phyloP scores from a whole-genome alignment of 2,329 filamentous ascomycete species.

The Nemania serpens region DNA sequence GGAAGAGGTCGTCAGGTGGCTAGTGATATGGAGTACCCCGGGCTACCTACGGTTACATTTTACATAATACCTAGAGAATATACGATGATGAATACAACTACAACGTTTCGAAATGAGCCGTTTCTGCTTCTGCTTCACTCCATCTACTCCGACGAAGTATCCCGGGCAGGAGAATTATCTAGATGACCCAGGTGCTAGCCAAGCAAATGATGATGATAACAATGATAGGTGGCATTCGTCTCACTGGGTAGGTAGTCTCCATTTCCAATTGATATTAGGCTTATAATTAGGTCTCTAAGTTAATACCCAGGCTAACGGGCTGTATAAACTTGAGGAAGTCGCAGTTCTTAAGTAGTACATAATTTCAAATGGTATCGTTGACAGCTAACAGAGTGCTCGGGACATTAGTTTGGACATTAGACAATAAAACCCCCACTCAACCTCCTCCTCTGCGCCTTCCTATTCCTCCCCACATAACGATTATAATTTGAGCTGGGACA shows the following conservation, averaged over 20 bases:
- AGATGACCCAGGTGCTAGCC: too few species aligned
- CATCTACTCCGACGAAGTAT: too few species aligned
- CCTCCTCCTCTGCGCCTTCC: conserved; percentile 15
- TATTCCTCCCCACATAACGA: conserved; percentile 4
- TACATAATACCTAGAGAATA: not conserved
- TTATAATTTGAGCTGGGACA: not conserved
- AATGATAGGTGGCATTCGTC: too few species aligned
- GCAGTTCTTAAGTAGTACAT: not conserved
- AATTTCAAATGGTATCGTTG: conserved; percentile 30
- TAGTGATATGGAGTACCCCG: not conserved
- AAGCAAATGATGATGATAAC: too few species aligned
- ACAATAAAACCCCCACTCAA: conserved; percentile 8
- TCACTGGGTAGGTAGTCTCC: too few species aligned
- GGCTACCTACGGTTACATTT: not conserved
- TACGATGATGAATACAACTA: not conserved
- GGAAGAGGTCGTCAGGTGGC: not conserved
- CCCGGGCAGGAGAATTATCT: too few species aligned
- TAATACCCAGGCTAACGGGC: too few species aligned
- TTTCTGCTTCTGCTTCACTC: not conserved
- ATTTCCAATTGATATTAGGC: too few species aligned
- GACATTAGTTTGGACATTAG: conserved; percentile 27
- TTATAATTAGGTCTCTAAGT: too few species aligned
- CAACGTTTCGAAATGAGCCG: conserved; percentile 1
- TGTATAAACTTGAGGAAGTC: too few species aligned
- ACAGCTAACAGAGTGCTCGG: conserved; percentile 12